Evolutionary conservation across 768 basidiomycete species (phyloP).

Genomic region (Ramaria rubella): DNA sequence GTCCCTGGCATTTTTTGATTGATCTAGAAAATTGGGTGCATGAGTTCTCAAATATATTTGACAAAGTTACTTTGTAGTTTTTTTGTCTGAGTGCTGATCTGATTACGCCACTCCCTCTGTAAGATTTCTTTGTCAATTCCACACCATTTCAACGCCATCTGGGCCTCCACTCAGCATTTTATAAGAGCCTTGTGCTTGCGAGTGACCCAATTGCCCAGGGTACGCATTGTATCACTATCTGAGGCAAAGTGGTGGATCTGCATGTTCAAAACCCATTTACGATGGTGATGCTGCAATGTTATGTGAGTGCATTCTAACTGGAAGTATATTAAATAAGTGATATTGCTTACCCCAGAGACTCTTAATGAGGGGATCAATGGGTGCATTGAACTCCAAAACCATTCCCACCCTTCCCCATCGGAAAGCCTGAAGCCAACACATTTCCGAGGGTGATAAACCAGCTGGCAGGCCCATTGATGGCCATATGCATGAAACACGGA

Average conservation of each 20-base stretch:
- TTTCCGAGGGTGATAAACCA: slow-evolving; percentile 30
- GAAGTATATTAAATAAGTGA: background rate
- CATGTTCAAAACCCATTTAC: background rate
- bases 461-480: slow-evolving; percentile 33
- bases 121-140: background rate
- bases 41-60: background rate
- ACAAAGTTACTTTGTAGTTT: background rate
- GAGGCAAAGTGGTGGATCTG: background rate
- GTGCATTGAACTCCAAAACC: slow-evolving; percentile 27
- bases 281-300: background rate
- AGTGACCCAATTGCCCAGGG: background rate
- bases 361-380: slow-evolving; percentile 32
- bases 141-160: background rate
- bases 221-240: background rate
- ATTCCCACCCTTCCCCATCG: slow-evolving; percentile 32
- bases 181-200: background rate
- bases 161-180: too few relatives aligned
- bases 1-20: background rate
- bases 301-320: background rate
- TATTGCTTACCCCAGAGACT: slow-evolving; percentile 26
- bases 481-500: slow-evolving; percentile 36
- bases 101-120: background rate
- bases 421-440: slow-evolving; percentile 25
- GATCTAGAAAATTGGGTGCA: background rate
- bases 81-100: background rate